phyloP scores from a whole-genome alignment of 2,329 filamentous ascomycete species.

The Fusarium xyrophilum region DNA sequence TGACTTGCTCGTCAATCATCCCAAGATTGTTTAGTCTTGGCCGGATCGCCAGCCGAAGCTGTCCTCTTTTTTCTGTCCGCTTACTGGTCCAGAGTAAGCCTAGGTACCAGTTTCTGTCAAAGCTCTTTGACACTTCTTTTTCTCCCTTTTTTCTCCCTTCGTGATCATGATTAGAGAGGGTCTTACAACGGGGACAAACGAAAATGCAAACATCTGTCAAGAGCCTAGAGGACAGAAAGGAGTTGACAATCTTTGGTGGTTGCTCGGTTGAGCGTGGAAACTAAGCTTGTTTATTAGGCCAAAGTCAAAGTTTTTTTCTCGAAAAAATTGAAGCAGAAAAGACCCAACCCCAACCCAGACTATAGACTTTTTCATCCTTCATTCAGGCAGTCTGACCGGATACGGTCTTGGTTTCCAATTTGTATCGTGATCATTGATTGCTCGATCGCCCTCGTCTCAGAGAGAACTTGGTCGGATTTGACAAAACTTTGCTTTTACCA shows the following conservation, averaged over 20 bases:
- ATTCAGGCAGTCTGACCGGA: constrained; percentile 6
- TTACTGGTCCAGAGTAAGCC: constrained; percentile 14
- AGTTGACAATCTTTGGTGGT: constrained; percentile 6
- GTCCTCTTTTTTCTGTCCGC: constrained; percentile 21
- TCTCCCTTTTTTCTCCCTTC: constrained; percentile 7
- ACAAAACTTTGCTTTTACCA: constrained; percentile 13
- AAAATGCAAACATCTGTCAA: constrained; percentile 18
- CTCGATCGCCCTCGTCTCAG: constrained; percentile 3
- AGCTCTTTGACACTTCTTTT: constrained; percentile 12
- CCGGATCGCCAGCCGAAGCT: constrained; percentile 19
- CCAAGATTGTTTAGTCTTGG: constrained; percentile 20
- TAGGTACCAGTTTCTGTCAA: constrained; percentile 10
- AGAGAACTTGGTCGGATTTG: constrained; percentile 1
- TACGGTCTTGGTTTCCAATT: constrained; percentile 7
- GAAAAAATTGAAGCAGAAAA: constrained; percentile 8
- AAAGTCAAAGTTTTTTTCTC: constrained; percentile 16
- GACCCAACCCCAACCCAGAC: constrained; percentile 20
- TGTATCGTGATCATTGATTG: constrained; percentile 18
- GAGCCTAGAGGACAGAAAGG: constrained; percentile 1
- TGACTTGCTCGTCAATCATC: constrained; percentile 10
- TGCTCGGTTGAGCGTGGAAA: constrained; percentile 7
- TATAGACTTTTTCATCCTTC: constrained; percentile 29
- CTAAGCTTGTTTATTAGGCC: constrained; percentile 23
- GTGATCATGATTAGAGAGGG: constrained; percentile 20
- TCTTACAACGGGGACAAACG: constrained; percentile 12